Percentiles rank a stretch among this genome's conserved stretches.
These are phyloP conservation scores for Xylaria scruposa DNA, from an alignment of 495 filamentous ascomycete genomes.

Conservation along the genomic window DNA sequence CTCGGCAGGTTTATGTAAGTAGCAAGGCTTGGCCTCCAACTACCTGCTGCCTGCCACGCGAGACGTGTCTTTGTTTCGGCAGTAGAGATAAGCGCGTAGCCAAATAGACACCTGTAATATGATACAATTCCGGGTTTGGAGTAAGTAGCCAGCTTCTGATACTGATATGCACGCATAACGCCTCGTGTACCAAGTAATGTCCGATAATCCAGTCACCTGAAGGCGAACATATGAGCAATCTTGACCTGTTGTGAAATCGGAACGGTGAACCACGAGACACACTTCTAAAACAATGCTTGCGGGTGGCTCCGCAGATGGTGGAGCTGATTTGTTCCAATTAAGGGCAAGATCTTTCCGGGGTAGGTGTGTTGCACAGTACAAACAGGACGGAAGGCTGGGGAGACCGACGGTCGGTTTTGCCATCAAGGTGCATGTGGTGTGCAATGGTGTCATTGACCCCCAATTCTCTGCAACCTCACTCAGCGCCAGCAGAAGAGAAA, in stretches of 20 bases:
- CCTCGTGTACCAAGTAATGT: constrained; percentile 7
- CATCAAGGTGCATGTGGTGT: constrained; percentile 21
- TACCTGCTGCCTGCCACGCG: neutral
- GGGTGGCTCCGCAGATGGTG: constrained; percentile 14
- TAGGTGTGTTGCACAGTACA: constrained; percentile 3
- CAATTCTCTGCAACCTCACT: constrained; percentile 6
- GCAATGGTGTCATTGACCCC: constrained; percentile 22
- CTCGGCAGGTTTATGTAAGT: neutral
- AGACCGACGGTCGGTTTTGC: neutral
- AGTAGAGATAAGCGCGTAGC: neutral
- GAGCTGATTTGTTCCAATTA: constrained; percentile 6
- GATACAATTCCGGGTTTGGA: neutral
- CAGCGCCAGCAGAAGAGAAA: neutral
- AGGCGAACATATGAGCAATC: constrained; percentile 8
- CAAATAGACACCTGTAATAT: neutral
- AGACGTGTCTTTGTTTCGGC: neutral
- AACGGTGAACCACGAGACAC: constrained; percentile 17
- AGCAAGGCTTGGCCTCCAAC: neutral
- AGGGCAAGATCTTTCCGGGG: constrained; percentile 11
- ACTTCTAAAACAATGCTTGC: constrained; percentile 19
- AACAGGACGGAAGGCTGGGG: neutral
- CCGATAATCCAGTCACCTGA: constrained; percentile 13
- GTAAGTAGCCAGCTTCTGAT: neutral
- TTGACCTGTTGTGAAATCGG: neutral
- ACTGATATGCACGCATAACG: constrained; percentile 3